A percentile compares a stretch with the other conserved stretches of the same genome.
Conservation (phyloP, 345 rosid genomes). For the Populus tremula region DNA sequence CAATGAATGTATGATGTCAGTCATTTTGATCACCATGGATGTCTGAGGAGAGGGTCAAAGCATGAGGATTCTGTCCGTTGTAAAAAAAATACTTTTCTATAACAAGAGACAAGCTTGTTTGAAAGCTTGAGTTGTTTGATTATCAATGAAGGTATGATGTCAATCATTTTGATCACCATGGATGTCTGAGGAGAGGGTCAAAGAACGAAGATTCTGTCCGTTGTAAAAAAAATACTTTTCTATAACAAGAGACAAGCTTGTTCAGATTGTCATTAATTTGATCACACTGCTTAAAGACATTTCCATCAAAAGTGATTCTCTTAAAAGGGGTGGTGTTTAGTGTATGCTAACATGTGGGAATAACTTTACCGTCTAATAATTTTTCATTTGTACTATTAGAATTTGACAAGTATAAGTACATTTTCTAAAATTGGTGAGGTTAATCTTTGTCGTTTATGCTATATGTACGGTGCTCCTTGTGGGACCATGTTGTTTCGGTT, state of each 20-base stretch:
- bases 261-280: neutral
- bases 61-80: neutral
- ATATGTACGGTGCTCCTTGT: neutral
- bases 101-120: neutral
- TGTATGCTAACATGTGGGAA: neutral
- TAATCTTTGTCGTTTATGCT: neutral
- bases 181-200: neutral
- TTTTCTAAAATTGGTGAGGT: neutral
- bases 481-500: neutral
- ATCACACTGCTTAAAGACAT: neutral
- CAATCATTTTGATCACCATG: neutral
- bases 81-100: neutral
- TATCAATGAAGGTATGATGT: neutral
- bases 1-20: neutral
- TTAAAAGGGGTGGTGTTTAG: neutral
- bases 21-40: neutral
- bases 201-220: neutral
- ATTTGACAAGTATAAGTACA: neutral
- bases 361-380: neutral
- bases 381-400: neutral
- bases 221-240: neutral
- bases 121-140: neutral
- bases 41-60: neutral
- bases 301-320: neutral
- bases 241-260: neutral